Evolutionary conservation across 1,284 basidiomycete genomes (phyloP), one percentile per base, ranked within the genome.

Genomic region (Nidula niveotomentosa): DNA sequence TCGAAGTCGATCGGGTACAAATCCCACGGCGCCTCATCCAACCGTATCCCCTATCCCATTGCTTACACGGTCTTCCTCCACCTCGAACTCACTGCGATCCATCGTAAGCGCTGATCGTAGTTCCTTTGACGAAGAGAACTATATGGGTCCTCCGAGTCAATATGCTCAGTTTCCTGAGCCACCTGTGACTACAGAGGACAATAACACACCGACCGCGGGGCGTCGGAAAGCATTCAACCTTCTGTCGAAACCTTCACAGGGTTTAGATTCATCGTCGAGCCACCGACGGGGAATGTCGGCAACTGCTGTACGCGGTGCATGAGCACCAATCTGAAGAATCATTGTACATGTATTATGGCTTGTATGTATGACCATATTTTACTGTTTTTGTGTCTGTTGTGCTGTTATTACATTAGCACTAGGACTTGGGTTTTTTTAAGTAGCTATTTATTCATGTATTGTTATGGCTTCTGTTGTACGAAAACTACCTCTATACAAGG

Each of bases 161-260:
- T 89, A 86, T 70, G 84, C 88, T 15, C 77, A 78, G 55, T 88
- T 89, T 58, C 87, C 85, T 18, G 86, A 86, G 53, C 89, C 88
- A 44, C 84, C 84, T 34, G 53, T 62, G 23, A 60, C 58, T 52
- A 60, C 64, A 58, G 75, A 77, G 63, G 72, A 78, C 56, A 64
- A 67, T 58, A 69, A 67, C 63, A 77, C 76, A 7, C 70, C 79
- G 12, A 77, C 80, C 46, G 75, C 77, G 18, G 78, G 76, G 53
- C 83, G 87, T 36, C 80, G 90, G 60, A 77, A 88, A 64, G 83
- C 82, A 8, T 87, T 88, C 68, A 81, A 87, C 64, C 67, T 89
- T 36, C 72, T 89, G 57, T 79, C 84, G 53, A 86, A 85, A 70
- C 76, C 79, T 37, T 62, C 74, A 49, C 74, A 78, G 17, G 75